phyloP scores from a whole-genome alignment of 768 basidiomycete species.

The Hericium coralloides region DNA sequence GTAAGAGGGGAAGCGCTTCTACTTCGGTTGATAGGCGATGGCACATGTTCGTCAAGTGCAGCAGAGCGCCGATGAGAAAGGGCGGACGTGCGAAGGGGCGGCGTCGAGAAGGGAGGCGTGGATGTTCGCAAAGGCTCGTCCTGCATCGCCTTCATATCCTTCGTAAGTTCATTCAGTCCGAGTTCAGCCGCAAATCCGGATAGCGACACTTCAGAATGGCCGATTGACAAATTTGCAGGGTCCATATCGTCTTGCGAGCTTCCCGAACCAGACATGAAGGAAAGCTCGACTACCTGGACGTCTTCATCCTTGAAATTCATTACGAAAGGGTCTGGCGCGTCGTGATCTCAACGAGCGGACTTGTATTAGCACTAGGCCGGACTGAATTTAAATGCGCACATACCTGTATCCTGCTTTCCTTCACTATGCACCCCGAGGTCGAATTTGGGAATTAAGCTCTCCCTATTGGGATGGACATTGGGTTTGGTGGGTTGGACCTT shows the following conservation, averaged over 20 bases:
- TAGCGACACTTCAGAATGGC: constrained; percentile 28
- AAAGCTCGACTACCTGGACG: constrained; percentile 19
- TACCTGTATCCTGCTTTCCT: not conserved
- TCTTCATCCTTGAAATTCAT: constrained; percentile 16
- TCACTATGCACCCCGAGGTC: constrained; percentile 15
- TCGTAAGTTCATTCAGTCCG: not conserved
- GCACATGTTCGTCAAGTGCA: not conserved
- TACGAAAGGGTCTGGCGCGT: constrained; percentile 20
- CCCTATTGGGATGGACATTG: constrained; percentile 13
- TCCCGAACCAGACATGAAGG: constrained; percentile 16
- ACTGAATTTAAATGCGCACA: constrained; percentile 1
- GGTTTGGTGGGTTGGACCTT: constrained; percentile 14
- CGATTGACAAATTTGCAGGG: constrained; percentile 18
- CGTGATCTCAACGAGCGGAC: constrained; percentile 14
- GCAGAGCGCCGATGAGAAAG: not conserved
- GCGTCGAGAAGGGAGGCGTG: not conserved
- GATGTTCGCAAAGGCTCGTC: not conserved
- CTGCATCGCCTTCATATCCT: not conserved
- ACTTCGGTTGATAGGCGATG: constrained; percentile 6
- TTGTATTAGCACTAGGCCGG: not conserved
- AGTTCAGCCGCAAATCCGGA: constrained; percentile 19
- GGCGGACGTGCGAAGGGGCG: not conserved
- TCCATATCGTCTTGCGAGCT: not conserved
- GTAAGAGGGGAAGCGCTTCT: constrained; percentile 10
- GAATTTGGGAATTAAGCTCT: constrained; percentile 28